Conservation (phyloP, 1,139 yeast species). For the Lodderomyces pseudojiufengensis region DNA sequence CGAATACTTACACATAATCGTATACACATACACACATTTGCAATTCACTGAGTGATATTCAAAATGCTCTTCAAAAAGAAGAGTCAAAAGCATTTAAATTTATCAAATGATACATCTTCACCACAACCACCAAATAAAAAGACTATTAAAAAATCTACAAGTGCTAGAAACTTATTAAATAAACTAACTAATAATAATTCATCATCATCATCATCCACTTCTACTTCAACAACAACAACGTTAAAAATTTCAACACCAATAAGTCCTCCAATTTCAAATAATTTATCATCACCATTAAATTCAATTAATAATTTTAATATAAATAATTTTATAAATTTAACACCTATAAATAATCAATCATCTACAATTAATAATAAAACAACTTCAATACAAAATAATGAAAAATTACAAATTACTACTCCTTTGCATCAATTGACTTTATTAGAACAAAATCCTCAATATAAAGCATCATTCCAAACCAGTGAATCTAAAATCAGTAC, state of each 20-base stretch:
- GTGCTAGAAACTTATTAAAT: slow-evolving; percentile 10
- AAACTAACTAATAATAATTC: slow-evolving; percentile 6
- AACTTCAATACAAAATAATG: neutral
- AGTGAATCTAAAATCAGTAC: no score
- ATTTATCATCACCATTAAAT: neutral
- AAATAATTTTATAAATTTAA: neutral
- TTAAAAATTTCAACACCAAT: neutral
- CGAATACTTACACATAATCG: no score
- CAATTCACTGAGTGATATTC: no score
- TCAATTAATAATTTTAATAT: neutral
- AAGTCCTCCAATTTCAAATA: neutral
- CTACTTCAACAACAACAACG: neutral
- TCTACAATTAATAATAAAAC: neutral
- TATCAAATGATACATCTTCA: no score
- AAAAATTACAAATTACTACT: slow-evolving; percentile 1
- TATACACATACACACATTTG: no score
- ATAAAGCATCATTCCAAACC: neutral
- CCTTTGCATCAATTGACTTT: neutral
- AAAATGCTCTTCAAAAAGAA: slow-evolving; percentile 6
- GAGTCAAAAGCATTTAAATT: no score
- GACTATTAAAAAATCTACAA: slow-evolving; percentile 8
- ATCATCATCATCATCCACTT: slow-evolving; percentile 2
- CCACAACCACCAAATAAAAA: neutral
- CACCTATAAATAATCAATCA: neutral
- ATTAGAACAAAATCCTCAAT: neutral